Base-by-base conservation (phyloP, 2,329 filamentous ascomycete species). In the Neofusicoccum ribis region DNA sequence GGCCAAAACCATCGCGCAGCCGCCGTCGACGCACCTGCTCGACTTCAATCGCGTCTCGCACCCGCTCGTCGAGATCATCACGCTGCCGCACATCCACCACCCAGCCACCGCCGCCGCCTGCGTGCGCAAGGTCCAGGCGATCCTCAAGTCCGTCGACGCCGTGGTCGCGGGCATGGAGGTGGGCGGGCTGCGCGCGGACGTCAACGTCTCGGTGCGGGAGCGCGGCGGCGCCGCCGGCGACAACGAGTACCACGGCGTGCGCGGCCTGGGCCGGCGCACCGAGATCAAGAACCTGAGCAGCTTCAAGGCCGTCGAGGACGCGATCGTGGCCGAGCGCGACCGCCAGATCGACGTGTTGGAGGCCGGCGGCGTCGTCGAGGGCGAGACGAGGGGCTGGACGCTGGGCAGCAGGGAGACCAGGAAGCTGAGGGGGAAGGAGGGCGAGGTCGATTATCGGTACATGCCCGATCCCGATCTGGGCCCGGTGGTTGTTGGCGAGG, bases 251-350 rank as follows among this genome's bases (percentile, higher is more conserved):
- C 78, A 82, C 54, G 86, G 86, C 1, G 81, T 89, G 37, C 79
- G 77, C 14, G 86, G 85, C 0, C 83, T 98, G 0, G 95, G 95
- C 2, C 92, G 93, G 70, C 86, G 94, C 63, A 97, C 93, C 0
- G 95, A 99, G 79, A 98, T 99, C 80, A 99, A 99, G 80, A 99
- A 99, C 73, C 74, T 99, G 69, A 94, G 91, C 76, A 96, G 92
- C 63, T 93, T 97, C 81, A 97, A 96, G 75, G 92, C 93, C 0
- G 90, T 99, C 1, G 93, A 98, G 76, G 93, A 97, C 71, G 94
- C 95, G 46, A 93, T 99, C 67, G 89, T 94, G 62, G 92, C 93
- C 0, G 95, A 99, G 78, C 86, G 93, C 39, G 89, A 96, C 73
- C 86, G 95, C 0, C 95, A 99, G 77, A 97, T 98, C 68, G 80